phyloP scores from a whole-genome alignment of 805 yeast genomes.

The Candida montana region DNA sequence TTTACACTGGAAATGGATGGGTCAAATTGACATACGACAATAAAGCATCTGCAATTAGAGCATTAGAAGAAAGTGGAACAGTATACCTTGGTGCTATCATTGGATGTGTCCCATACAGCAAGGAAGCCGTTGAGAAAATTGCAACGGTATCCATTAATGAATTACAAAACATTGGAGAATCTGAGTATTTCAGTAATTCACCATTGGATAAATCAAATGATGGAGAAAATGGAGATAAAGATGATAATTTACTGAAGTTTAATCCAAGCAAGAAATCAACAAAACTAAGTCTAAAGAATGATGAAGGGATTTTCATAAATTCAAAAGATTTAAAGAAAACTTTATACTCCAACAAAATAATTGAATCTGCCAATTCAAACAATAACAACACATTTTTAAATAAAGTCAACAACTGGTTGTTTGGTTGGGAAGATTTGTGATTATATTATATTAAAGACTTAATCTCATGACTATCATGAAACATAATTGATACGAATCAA shows the following conservation, averaged over 20 bases:
- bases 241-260: slow-evolving; percentile 13
- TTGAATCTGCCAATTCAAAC: slow-evolving; percentile 4
- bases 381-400: slow-evolving; percentile 23
- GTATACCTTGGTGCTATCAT: slow-evolving; percentile 59
- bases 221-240: slow-evolving; percentile 7
- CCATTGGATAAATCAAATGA: slow-evolving; percentile 11
- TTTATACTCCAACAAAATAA: slow-evolving; percentile 21
- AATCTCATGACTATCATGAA: too few species aligned
- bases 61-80: slow-evolving; percentile 77
- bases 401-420: slow-evolving; percentile 41
- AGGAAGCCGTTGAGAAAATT: slow-evolving; percentile 54
- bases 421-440: slow-evolving; percentile 50
- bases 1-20: slow-evolving; percentile 86
- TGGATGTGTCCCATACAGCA: slow-evolving; percentile 68
- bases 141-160: slow-evolving; percentile 37
- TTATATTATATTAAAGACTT: too few species aligned
- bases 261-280: slow-evolving; percentile 26
- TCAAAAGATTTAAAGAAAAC: slow-evolving; percentile 14
- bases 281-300: slow-evolving; percentile 31
- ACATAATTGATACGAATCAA: too few species aligned
- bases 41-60: slow-evolving; percentile 70
- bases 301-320: slow-evolving; percentile 34
- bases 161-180: slow-evolving; percentile 45
- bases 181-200: slow-evolving; percentile 11
- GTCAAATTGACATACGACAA: slow-evolving; percentile 81